phyloP scores from a whole-genome alignment of 2,329 filamentous ascomycete species.

The Pseudogymnoascus sp. region DNA sequence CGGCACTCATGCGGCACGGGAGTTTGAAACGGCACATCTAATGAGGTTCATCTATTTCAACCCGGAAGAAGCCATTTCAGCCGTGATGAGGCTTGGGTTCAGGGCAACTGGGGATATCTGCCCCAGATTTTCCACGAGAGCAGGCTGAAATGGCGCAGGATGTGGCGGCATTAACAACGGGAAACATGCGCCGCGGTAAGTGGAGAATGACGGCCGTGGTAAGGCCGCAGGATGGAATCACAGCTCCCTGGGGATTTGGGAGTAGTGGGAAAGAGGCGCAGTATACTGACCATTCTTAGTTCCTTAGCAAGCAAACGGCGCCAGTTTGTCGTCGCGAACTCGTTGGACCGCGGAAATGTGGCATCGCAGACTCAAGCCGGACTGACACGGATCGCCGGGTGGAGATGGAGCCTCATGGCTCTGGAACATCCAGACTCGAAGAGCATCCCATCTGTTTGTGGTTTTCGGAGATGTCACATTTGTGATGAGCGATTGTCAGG shows the following conservation, averaged over 20 bases:
- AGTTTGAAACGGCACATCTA: constrained; percentile 1
- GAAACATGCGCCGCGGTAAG: not conserved
- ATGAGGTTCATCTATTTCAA: not conserved
- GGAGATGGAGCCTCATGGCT: constrained; percentile 1
- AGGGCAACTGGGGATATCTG: not conserved
- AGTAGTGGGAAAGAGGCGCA: not conserved
- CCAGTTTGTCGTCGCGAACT: not conserved
- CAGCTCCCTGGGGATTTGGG: not conserved
- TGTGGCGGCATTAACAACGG: not conserved
- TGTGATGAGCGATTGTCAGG: not conserved
- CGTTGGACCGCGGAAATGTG: not conserved
- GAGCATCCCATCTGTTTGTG: not conserved
- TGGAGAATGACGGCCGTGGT: not conserved
- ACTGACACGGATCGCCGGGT: constrained; percentile 4
- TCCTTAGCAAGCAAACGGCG: not conserved
- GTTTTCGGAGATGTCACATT: not conserved
- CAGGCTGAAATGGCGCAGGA: not conserved
- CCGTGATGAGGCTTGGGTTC: not conserved
- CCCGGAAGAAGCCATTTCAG: not conserved
- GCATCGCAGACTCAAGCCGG: not conserved
- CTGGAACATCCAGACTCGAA: not conserved
- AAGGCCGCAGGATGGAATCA: not conserved
- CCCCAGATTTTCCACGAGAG: not conserved
- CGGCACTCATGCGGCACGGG: not conserved
- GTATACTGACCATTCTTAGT: not conserved